Conservation (phyloP, 139 green algal genomes). For the Micromonas commoda region DNA sequence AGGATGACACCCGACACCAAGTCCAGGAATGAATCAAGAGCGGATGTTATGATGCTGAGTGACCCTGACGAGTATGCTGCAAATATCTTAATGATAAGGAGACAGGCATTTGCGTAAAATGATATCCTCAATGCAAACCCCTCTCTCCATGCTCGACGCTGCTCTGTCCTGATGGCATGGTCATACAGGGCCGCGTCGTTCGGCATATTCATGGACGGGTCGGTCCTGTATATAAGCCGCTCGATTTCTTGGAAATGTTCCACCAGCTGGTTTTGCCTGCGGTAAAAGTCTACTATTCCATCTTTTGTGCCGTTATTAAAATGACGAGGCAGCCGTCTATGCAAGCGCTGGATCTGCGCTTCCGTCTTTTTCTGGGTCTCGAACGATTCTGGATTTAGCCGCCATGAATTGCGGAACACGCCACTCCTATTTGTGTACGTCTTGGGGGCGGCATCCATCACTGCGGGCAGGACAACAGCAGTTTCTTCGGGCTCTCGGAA, state of each 20-base stretch:
- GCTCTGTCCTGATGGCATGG: neutral
- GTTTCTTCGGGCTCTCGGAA: too few species aligned
- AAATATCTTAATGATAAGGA: constrained; percentile 45
- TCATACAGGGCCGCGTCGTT: neutral
- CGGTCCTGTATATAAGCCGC: neutral
- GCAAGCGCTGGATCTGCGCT: neutral
- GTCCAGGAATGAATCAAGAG: constrained; percentile 55
- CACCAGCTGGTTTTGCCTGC: constrained; percentile 18
- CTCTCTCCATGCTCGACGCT: neutral
- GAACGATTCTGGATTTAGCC: neutral
- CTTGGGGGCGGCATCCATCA: too few species aligned
- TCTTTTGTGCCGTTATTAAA: constrained; percentile 30
- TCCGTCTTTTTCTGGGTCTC: neutral
- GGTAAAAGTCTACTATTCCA: constrained; percentile 15
- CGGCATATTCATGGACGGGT: neutral
- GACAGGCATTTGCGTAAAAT: constrained; percentile 41
- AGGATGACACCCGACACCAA: constrained; percentile 49
- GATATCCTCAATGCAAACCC: constrained; percentile 32
- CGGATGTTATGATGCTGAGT: constrained; percentile 49
- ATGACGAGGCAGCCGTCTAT: neutral
- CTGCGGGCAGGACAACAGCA: too few species aligned
- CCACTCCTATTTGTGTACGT: too few species aligned
- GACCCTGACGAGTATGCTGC: constrained; percentile 36
- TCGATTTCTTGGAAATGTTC: constrained; percentile 23
- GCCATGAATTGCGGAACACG: too few species aligned